These are phyloP conservation scores for Cryptococcus sp. DNA, from an alignment of 1,284 basidiomycete species.

Conservation along the genomic window DNA sequence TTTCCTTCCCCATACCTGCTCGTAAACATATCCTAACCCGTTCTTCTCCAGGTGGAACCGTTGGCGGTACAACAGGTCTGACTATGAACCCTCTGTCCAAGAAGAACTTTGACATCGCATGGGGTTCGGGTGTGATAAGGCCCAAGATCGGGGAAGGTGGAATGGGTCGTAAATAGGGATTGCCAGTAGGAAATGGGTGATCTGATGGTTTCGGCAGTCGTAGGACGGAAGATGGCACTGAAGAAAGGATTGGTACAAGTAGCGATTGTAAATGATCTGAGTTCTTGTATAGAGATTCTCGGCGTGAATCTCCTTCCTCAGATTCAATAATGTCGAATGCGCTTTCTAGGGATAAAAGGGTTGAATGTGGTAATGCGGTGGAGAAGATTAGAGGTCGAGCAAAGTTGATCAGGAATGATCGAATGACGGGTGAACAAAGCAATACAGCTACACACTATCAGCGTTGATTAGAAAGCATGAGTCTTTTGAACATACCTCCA, in stretches of 20 bases:
- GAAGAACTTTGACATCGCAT: constrained; percentile 39
- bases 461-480: background rate
- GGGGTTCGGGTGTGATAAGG: constrained; percentile 69
- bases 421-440: constrained; percentile 64
- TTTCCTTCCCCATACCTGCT: constrained; percentile 29
- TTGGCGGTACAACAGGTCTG: constrained; percentile 45
- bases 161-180: constrained; percentile 12
- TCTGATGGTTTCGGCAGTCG: constrained; percentile 24
- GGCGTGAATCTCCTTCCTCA: constrained; percentile 56
- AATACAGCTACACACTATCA: constrained; percentile 61
- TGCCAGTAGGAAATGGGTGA: constrained; percentile 15
- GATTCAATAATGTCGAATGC: constrained; percentile 73
- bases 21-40: constrained; percentile 43
- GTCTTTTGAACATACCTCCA: constrained; percentile 59
- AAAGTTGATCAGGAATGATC: constrained; percentile 87
- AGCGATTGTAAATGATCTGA: constrained; percentile 19
- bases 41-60: constrained; percentile 44
- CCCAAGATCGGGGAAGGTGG: constrained; percentile 70
- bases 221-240: constrained; percentile 21
- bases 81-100: constrained; percentile 39
- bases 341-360: constrained; percentile 66
- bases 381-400: constrained; percentile 87
- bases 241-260: constrained; percentile 19
- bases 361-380: constrained; percentile 70
- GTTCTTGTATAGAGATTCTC: constrained; percentile 16